Percentiles rank a stretch among this genome's conserved stretches.
phyloP scores from a whole-genome alignment of 305 asterid species.

The Andrographis paniculata region DNA sequence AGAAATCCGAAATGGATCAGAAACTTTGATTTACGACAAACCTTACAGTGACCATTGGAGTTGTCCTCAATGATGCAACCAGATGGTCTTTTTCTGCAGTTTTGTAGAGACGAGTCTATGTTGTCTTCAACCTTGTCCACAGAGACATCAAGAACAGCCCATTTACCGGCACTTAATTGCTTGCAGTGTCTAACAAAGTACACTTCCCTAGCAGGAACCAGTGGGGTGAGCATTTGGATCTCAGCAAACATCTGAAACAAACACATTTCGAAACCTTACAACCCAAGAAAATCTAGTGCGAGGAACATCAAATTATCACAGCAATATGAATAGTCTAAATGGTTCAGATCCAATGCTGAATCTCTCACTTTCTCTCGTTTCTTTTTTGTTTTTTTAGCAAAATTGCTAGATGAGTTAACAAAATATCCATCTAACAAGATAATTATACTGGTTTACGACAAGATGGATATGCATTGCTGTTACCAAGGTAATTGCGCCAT shows the following conservation, averaged over 20 bases:
- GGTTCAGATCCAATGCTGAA: too few species aligned
- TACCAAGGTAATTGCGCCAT: slow-evolving; percentile 71
- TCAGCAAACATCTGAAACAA: slow-evolving; percentile 64
- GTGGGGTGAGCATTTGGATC: slow-evolving; percentile 77
- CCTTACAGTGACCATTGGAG: slow-evolving; percentile 85
- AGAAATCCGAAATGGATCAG: too few species aligned
- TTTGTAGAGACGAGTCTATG: slow-evolving; percentile 42
- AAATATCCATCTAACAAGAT: too few species aligned
- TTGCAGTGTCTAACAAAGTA: slow-evolving; percentile 66
- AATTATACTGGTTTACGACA: too few species aligned
- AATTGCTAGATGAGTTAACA: too few species aligned
- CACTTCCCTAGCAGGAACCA: slow-evolving; percentile 71
- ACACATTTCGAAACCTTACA: background rate
- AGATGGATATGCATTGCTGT: too few species aligned
- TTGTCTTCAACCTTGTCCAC: slow-evolving; percentile 54
- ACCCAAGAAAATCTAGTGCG: background rate
- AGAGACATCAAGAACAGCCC: slow-evolving; percentile 85
- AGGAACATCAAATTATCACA: background rate
- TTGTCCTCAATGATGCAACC: slow-evolving; percentile 83
- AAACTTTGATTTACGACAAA: slow-evolving; percentile 16
- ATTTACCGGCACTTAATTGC: slow-evolving; percentile 41
- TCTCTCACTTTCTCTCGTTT: too few species aligned
- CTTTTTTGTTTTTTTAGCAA: too few species aligned
- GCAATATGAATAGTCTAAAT: background rate
- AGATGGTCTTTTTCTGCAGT: slow-evolving; percentile 74